Base-by-base conservation (phyloP, 2,329 filamentous ascomycete genomes). In the Cercospora sp. region DNA sequence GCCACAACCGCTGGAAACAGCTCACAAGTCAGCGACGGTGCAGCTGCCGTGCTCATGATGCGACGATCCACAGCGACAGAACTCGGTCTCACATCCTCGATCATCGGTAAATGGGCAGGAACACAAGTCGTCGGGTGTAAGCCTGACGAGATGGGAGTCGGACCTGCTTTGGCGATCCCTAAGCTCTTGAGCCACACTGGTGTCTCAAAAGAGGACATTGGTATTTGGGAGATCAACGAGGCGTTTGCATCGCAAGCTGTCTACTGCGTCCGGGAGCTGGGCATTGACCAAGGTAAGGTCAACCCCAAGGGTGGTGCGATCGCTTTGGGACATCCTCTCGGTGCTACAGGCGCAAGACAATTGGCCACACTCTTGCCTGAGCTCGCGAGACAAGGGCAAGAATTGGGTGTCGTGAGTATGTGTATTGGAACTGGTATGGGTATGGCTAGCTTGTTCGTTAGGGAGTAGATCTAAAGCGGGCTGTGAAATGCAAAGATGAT, bases 231-330 rank as follows among this genome's bases (percentile, higher is more conserved):
- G 84, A 91, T 97, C 80, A 97, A 97, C 80, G 94, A 97, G 86
- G 88, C 88, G 13, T 90, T 90, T 77, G 88, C 87, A 4, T 86
- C 83, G 60, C 88, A 89, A 76, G 86, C 87, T 45, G 76, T 90
- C 63, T 87, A 97, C 81, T 94, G 90, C 74, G 81, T 94, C 57
- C 83, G 92, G 69, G 86, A 88, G 75, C 77, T 95, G 10, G 90
- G 89, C 0, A 82, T 94, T 21, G 89, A 89, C 73, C 81, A 87
- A 65, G 87, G 87, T 7, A 90, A 87, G 80, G 91, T 97, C 18
- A 98, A 98, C 81, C 93, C 93, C 0, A 93, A 96, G 75, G 94
- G 94, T 69, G 94, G 94, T 34, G 94, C 94, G 2, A 97, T 97
- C 79, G 94, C 94, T n/a, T 82, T 97, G 26, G 94, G 94, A 1